These are phyloP conservation scores for Ophiorrhiza pumila DNA, from an alignment of 257 asterid genomes.

Conservation along the genomic window DNA sequence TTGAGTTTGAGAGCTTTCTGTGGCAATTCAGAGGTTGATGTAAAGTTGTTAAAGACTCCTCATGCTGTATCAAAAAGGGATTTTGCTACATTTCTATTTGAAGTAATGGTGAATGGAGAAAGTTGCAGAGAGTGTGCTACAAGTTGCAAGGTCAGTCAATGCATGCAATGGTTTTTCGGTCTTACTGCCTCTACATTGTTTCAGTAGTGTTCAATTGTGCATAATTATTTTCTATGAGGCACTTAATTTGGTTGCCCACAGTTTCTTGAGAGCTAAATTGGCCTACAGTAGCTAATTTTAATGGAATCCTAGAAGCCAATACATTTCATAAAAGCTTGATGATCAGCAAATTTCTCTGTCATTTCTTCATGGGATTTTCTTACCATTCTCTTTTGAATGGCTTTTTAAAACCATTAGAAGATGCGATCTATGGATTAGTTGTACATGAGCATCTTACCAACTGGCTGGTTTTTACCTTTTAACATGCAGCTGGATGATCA, in stretches of 20 bases:
- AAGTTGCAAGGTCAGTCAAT: conserved; percentile 66
- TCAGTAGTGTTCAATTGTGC: background rate
- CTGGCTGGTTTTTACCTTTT: background rate
- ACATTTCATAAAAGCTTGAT: background rate
- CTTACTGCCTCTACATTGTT: background rate
- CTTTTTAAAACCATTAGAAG: too few species aligned
- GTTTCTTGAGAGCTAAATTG: background rate
- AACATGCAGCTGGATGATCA: conserved; percentile 68
- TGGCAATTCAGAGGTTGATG: conserved; percentile 33
- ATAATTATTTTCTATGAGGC: background rate
- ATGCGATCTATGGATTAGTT: background rate
- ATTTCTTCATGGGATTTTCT: background rate
- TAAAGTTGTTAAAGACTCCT: conserved; percentile 67
- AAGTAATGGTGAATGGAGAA: conserved; percentile 40
- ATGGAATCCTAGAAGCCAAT: background rate
- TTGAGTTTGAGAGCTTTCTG: conserved; percentile 31
- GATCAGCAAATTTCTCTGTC: background rate
- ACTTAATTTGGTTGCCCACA: background rate
- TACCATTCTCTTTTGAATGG: background rate
- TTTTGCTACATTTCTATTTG: conserved; percentile 55
- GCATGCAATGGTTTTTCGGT: background rate
- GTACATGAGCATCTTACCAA: background rate
- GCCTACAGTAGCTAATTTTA: background rate
- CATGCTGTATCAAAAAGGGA: conserved; percentile 51
- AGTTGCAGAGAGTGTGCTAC: conserved; percentile 53